phyloP scores from a whole-genome alignment of 2,329 filamentous ascomycete species.

The Akanthomyces dipterigenus region DNA sequence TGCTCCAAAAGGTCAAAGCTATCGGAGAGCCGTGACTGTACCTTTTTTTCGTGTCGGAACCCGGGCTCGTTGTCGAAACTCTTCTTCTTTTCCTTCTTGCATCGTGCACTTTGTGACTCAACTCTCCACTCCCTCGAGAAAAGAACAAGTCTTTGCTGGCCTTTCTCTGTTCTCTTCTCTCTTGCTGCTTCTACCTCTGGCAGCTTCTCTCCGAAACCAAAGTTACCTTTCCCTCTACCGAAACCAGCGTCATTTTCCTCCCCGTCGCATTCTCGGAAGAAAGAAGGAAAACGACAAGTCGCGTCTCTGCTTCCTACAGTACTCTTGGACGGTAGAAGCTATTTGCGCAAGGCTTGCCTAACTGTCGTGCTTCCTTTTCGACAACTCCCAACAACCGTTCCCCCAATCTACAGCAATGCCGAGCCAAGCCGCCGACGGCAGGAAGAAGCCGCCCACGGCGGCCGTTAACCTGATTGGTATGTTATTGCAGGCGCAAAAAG shows the following conservation, averaged over 20 bases:
- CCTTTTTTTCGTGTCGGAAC: background rate
- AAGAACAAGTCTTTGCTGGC: background rate
- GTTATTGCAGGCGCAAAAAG: slow-evolving; percentile 17
- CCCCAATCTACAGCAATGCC: slow-evolving; percentile 23
- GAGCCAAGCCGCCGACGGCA: slow-evolving; percentile 23
- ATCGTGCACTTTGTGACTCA: background rate
- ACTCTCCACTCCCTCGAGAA: slow-evolving; percentile 4
- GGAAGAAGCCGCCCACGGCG: slow-evolving; percentile 73
- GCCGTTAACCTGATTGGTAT: slow-evolving; percentile 88
- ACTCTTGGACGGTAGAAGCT: background rate
- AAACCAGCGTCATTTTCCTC: background rate
- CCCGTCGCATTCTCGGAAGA: slow-evolving; percentile 2
- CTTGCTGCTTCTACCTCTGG: background rate
- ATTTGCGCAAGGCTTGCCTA: background rate
- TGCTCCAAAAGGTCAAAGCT: slow-evolving; percentile 8
- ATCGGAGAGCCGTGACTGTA: slow-evolving; percentile 7
- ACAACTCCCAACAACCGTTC: background rate
- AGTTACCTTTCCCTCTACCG: slow-evolving; percentile 3
- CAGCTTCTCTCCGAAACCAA: background rate
- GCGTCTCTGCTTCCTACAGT: background rate
- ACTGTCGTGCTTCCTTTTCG: background rate
- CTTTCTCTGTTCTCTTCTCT: background rate
- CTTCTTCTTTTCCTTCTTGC: slow-evolving; percentile 8
- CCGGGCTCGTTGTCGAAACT: slow-evolving; percentile 3
- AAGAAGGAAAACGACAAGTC: background rate